A percentile compares a stretch with the other conserved stretches of the same genome.
phyloP scores from a whole-genome alignment of 352 stramenopile species.

The Phytophthora pluvialis region DNA sequence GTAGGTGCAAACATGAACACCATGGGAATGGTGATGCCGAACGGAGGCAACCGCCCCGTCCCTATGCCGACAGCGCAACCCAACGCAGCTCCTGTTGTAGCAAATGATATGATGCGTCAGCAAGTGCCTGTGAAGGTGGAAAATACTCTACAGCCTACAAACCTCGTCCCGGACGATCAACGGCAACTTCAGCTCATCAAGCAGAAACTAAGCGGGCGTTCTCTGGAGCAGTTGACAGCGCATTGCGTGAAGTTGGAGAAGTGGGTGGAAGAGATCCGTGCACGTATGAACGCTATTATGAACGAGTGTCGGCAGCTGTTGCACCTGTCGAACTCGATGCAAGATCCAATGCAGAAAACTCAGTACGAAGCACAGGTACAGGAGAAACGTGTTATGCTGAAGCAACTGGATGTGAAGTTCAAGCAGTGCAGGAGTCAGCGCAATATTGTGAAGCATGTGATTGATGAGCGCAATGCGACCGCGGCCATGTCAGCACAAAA shows the following conservation, averaged over 20 bases:
- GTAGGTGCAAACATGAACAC: constrained; percentile 23
- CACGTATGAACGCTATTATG: constrained; percentile 83
- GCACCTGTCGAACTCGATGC: constrained; percentile 75
- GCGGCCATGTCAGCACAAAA: constrained; percentile 21
- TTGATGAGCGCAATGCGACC: constrained; percentile 51
- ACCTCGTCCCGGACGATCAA: constrained; percentile 71
- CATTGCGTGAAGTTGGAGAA: constrained; percentile 86
- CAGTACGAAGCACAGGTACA: constrained; percentile 78
- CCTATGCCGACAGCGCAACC: constrained; percentile 12
- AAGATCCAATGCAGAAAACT: constrained; percentile 63
- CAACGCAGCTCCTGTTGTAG: constrained; percentile 6
- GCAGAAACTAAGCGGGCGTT: constrained; percentile 71
- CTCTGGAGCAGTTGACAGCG: constrained; percentile 71
- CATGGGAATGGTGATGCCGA: constrained; percentile 38
- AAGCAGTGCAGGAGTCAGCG: constrained; percentile 81
- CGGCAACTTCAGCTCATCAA: constrained; percentile 77
- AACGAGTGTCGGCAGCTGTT: constrained; percentile 84
- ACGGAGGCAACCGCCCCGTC: constrained; percentile 27
- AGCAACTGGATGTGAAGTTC: constrained; percentile 83
- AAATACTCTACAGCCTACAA: constrained; percentile 40
- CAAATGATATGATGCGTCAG: constrained; percentile 26
- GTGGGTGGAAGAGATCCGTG: constrained; percentile 81
- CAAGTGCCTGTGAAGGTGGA: constrained; percentile 28
- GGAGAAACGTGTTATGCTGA: constrained; percentile 70
- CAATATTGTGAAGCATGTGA: constrained; percentile 85